Percentiles rank a stretch among this genome's conserved stretches.
These are phyloP conservation scores for Coemansia sp. DNA, from an alignment of 192 early-diverging fungal genomes.

Conservation along the genomic window DNA sequence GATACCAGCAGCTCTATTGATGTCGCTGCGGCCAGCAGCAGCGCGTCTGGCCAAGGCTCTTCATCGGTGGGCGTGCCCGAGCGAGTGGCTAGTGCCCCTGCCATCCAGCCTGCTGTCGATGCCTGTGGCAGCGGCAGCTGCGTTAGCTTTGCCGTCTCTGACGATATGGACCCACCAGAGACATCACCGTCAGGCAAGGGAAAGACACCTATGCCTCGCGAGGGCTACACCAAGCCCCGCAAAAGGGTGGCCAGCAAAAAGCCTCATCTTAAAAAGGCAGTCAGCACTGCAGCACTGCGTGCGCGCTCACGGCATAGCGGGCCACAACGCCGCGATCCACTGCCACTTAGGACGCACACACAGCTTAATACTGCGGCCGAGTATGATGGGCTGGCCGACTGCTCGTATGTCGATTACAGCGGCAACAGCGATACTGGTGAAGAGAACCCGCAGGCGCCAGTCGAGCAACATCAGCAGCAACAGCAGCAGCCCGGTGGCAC, in stretches of 20 bases:
- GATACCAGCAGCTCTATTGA: background rate
- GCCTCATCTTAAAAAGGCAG: slow-evolving; percentile 32
- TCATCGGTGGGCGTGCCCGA: slow-evolving; percentile 1
- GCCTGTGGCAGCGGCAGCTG: background rate
- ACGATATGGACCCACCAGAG: slow-evolving; percentile 3
- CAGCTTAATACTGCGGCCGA: background rate
- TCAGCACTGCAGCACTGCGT: slow-evolving; percentile 37
- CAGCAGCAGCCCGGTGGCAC: background rate
- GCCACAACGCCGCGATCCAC: slow-evolving; percentile 12
- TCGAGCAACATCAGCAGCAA: background rate
- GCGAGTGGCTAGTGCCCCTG: slow-evolving; percentile 18
- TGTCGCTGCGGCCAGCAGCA: background rate
- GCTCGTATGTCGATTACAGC: slow-evolving; percentile 52
- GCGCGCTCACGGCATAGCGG: slow-evolving; percentile 21
- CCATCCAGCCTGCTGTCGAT: slow-evolving; percentile 6
- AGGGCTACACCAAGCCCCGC: slow-evolving; percentile 12
- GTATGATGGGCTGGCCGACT: slow-evolving; percentile 11
- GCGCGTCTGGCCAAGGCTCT: background rate
- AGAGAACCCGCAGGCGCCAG: background rate
- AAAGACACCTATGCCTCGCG: slow-evolving; percentile 6
- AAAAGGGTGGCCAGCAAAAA: slow-evolving; percentile 24
- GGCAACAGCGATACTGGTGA: slow-evolving; percentile 16
- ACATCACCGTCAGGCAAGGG: slow-evolving; percentile 9
- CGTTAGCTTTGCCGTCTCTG: background rate
- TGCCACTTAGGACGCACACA: background rate